Evolutionary conservation across 2,329 filamentous ascomycete genomes (phyloP).

Genomic region (Decorospora gaudefroyi): DNA sequence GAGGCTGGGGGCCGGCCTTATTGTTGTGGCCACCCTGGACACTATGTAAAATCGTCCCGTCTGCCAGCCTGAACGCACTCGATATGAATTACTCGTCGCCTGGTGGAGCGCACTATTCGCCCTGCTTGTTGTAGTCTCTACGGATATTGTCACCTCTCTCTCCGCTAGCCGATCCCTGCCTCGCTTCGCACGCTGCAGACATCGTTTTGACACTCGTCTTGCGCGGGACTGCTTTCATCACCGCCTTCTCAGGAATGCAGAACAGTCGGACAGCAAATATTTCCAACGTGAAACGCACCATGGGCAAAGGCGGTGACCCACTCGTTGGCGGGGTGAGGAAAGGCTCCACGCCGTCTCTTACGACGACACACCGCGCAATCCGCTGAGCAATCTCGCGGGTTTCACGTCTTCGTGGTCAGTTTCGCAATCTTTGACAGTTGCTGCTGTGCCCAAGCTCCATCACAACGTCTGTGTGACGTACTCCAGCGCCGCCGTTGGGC

Average conservation of each 20-base stretch:
- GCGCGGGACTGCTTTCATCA: constrained; percentile 3
- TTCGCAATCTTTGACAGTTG: constrained; percentile 14
- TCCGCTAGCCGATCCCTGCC: constrained; percentile 3
- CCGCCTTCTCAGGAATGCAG: constrained; percentile 16
- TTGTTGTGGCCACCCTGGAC: constrained; percentile 11
- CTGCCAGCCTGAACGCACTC: constrained; percentile 3
- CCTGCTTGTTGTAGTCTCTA: background rate
- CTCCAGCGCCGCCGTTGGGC: constrained; percentile 8
- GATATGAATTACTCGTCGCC: constrained; percentile 8
- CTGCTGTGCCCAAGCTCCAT: constrained; percentile 8
- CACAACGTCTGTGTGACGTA: constrained; percentile 10
- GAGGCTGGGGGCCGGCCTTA: constrained; percentile 11
- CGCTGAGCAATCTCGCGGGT: constrained; percentile 16
- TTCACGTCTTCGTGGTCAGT: constrained; percentile 22
- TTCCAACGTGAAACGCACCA: constrained; percentile 25
- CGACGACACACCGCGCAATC: constrained; percentile 22
- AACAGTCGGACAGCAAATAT: constrained; percentile 18
- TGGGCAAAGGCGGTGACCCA: constrained; percentile 19
- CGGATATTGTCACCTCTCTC: constrained; percentile 1
- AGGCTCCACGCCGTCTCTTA: too few relatives aligned
- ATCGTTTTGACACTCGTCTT: constrained; percentile 9
- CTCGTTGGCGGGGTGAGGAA: constrained; percentile 23
- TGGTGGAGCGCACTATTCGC: too few relatives aligned
- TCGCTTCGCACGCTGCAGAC: constrained; percentile 7
- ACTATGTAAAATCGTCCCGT: constrained; percentile 8